A percentile compares a stretch with the other conserved stretches of the same genome.
phyloP scores from a whole-genome alignment of 176 grass and related monocot genomes.

The Bonia amplexicaulis region DNA sequence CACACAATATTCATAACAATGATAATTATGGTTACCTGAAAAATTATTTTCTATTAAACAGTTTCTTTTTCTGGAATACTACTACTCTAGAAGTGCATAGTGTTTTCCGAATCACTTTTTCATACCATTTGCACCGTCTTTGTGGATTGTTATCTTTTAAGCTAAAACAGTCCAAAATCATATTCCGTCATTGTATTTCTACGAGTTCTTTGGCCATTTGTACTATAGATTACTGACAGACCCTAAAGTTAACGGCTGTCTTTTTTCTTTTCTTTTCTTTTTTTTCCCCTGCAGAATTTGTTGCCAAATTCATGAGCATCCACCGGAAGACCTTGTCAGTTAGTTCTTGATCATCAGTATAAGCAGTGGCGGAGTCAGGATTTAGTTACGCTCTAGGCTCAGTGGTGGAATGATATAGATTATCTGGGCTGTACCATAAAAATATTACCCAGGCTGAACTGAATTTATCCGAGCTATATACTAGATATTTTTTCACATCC shows the following conservation, averaged over 20 bases:
- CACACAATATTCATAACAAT: too few relatives aligned
- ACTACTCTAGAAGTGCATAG: neutral
- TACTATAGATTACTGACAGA: neutral
- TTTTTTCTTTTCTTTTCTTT: neutral
- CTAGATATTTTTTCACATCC: too few relatives aligned
- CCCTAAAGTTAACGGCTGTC: neutral
- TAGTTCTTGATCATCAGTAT: neutral
- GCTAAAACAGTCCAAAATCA: neutral
- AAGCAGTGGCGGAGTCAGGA: too few relatives aligned
- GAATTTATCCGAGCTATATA: too few relatives aligned
- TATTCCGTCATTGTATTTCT: neutral
- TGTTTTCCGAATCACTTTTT: neutral
- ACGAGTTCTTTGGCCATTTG: neutral
- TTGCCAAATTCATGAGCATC: slow-evolving; percentile 70
- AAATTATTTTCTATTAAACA: neutral
- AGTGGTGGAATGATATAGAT: too few relatives aligned
- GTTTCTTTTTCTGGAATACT: neutral
- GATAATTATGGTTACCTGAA: neutral
- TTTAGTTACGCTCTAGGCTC: too few relatives aligned
- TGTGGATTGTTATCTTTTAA: neutral
- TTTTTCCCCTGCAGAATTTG: slow-evolving; percentile 35
- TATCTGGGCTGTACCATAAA: too few relatives aligned
- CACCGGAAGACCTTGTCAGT: slow-evolving; percentile 50
- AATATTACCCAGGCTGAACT: too few relatives aligned
- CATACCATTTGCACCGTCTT: neutral